Evolutionary conservation across 225 moss, liverwort and hornwort genomes (phyloP), one percentile per base, ranked within the genome.

Genomic region (Bryum argenteum): DNA sequence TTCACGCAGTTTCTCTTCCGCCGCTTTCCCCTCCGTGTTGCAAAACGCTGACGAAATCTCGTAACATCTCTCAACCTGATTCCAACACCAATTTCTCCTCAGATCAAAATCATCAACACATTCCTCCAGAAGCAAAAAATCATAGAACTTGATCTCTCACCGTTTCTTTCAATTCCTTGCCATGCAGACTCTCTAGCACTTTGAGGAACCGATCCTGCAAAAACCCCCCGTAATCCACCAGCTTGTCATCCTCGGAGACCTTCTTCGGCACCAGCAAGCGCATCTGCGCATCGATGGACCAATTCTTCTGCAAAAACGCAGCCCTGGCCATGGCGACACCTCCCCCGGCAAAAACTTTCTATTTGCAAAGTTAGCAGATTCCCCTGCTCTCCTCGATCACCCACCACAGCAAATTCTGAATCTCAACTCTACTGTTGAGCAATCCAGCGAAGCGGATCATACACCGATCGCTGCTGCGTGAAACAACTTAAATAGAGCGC

Each of bases 251-350:
- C 1, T 75, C 80, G 15, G 82, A 67, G 10, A 88, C 80, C 65
- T 69, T 81, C 57, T 80, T 85, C 72, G 88, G 88, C 71, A 85
- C 88, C 61, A 88, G 59, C 75, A 85, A 57, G 47, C 88, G 75
- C 88, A 88, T 88, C 82, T 85, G 85, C 43, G 82, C 88, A 62
- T 88, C 88, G 26, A 88, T 85, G 22, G 85, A 85, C 76, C 9
- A 61, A 48, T 57, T 77, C 67, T 85, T 88, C 54, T 80, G 75
- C 51, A 88, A 54, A 26, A 13, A 56, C 39, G 73, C 71, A 39
- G 63, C n/a, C 66, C 50, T 67, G 17, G 23, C n/a, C 66, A 58
- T 67, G 17, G 23, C 23, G 16, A 58, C 56, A 12, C 14, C 17
- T 48, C 48, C 8, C 48, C 16, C 7, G 17, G 16, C 16, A 33